Percentiles rank a stretch among this genome's conserved stretches.
Evolutionary conservation across 2,329 filamentous ascomycete species (phyloP).

Genomic region (Ambrosiella cleistominuta): DNA sequence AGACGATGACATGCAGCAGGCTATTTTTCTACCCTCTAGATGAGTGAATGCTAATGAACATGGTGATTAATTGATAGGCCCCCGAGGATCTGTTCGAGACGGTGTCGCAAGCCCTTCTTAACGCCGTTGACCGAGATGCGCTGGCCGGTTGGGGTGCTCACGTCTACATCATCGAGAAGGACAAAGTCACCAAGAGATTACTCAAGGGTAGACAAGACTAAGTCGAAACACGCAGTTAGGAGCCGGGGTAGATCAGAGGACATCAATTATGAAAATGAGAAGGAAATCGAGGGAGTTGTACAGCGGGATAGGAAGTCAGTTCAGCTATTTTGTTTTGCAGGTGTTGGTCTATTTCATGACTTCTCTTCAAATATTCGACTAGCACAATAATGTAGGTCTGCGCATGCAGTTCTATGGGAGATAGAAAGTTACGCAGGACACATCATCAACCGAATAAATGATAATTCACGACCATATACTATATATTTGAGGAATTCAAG

Average conservation of each 20-base stretch:
- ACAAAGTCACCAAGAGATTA: conserved; percentile 98
- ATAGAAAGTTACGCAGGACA: not conserved
- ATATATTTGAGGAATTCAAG: not conserved
- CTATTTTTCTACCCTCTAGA: not conserved
- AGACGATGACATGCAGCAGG: not conserved
- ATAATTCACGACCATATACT: conserved; percentile 10
- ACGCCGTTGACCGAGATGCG: conserved; percentile 90
- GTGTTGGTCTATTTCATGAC: not conserved
- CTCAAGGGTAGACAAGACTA: conserved; percentile 95
- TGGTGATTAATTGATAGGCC: conserved; percentile 29
- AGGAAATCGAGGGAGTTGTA: not conserved
- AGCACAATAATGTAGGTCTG: not conserved
- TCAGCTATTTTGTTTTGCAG: not conserved
- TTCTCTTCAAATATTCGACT: not conserved
- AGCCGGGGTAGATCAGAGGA: not conserved
- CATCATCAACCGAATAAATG: conserved; percentile 9
- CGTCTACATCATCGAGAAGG: conserved; percentile 99
- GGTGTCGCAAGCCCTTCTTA: conserved; percentile 86
- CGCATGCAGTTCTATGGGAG: too few relatives aligned
- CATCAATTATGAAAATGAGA: conserved; percentile 6
- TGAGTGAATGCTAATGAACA: not conserved
- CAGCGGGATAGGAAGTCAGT: not conserved
- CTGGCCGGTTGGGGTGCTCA: conserved; percentile 96
- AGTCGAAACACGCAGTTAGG: conserved; percentile 12
- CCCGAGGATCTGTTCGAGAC: conserved; percentile 97